Base-by-base conservation (phyloP, 2,329 filamentous ascomycete species). In the Sporothrix dimorphospora region DNA sequence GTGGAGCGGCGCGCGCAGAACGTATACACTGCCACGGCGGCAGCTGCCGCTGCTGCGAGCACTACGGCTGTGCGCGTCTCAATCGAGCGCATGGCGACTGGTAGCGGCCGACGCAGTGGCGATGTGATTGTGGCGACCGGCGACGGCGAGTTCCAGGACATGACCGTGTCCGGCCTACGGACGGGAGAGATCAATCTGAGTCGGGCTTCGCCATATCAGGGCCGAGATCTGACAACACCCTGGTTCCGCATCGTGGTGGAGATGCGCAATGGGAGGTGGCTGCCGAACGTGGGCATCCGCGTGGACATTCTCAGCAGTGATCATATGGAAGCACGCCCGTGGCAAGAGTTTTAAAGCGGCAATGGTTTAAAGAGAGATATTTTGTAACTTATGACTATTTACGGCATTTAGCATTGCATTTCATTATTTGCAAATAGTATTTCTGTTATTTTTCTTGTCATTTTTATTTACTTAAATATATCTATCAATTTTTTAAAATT, bases 131-230 rank as follows among this genome's bases (percentile, higher is more conserved):
- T 89, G 1, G 84, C 87, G 1, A 94, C 91, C 1, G 85, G 88
- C n/a, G 85, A 88, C n/a, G 92, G 92, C 6, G 89, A 91, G 73
- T 96, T 94, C 78, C 88, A 88, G 61, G 92, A 97, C 80, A 86
- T 86, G 24, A 85, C 86, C 6, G 84, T 86, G 72, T 72, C 74
- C 0, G 89, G 75, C 0, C 63, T 76, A 70, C 74, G 75, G 9
- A 74, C 72, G 9, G 53, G n/a, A 14, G 74, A 75, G 30, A 55
- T 72, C 34, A 61, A 19, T 3, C 73, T 76, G 12, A 67, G 49
- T 0, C 71, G 73, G 1, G 71, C 55, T 0, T 49, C 72, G 19
- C 30, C 59, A 1, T 73, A 74, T n/a, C 47, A 55, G 19, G 59
- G 51, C 9, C 71, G 34, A 16, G 45, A 65, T 19, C 57, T 42